phyloP scores from a whole-genome alignment of 2,329 filamentous ascomycete genomes.

The Aspergillus flavus region DNA sequence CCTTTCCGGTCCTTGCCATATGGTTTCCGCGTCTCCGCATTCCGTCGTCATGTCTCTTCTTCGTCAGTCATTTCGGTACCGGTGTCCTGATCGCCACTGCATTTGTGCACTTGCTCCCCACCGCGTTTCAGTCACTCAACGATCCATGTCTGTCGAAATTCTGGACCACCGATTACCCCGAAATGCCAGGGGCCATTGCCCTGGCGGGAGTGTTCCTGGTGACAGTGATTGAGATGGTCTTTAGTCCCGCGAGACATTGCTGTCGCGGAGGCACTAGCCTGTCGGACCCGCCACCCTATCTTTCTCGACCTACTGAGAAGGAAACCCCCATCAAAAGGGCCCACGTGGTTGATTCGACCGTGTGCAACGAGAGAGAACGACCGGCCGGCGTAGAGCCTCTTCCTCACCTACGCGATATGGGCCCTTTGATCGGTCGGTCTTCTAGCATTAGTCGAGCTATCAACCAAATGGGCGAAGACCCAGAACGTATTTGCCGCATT shows the following conservation, averaged over 20 bases:
- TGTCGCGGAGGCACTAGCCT: slow-evolving; percentile 24
- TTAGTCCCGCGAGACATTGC: slow-evolving; percentile 42
- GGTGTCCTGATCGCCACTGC: slow-evolving; percentile 85
- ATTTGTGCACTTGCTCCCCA: slow-evolving; percentile 75
- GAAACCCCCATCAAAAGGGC: background rate
- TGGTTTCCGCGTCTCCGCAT: slow-evolving; percentile 60
- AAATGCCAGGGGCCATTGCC: slow-evolving; percentile 53
- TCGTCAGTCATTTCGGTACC: slow-evolving; percentile 74
- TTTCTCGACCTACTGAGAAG: background rate
- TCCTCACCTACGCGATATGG: slow-evolving; percentile 29
- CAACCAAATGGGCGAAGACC: slow-evolving; percentile 28
- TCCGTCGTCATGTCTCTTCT: slow-evolving; percentile 48
- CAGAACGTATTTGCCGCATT: slow-evolving; percentile 26
- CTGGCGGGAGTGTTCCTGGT: slow-evolving; percentile 49
- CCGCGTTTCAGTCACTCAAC: slow-evolving; percentile 55
- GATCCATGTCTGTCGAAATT: slow-evolving; percentile 57
- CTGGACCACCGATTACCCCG: slow-evolving; percentile 50
- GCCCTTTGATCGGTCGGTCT: slow-evolving; percentile 30
- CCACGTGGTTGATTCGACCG: background rate
- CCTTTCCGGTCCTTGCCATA: slow-evolving; percentile 66
- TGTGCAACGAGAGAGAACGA: background rate
- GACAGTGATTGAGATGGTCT: slow-evolving; percentile 60
- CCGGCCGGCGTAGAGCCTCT: slow-evolving; percentile 16
- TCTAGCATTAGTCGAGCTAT: slow-evolving; percentile 34
- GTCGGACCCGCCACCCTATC: background rate